Base-by-base conservation (phyloP, 345 rosid genomes). In the Excoecaria cochinchinensis region DNA sequence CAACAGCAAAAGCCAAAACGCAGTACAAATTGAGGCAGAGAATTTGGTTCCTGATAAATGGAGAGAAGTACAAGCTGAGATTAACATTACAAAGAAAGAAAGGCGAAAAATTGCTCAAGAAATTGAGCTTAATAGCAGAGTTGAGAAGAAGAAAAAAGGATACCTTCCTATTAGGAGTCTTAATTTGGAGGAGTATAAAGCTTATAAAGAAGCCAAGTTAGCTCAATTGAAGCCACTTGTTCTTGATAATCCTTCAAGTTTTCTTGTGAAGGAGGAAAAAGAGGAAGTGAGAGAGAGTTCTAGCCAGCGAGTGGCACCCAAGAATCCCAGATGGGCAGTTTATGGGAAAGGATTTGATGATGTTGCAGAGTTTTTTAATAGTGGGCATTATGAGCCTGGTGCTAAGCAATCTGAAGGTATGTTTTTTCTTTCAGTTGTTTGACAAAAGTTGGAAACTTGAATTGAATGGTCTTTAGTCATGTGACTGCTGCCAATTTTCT, bases 281-380 rank as follows among this genome's bases (percentile, higher is more conserved):
- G 76, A 39, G n/a, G 71, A 67, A 51, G 56, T 52, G 55, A 71
- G 40, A 48, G 31, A 36, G 46, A 40, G 25, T 57, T 48, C 24
- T 65, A 78, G 78, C 65, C 90, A 88, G 78, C 86, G 97, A 52
- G 91, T 82, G 65, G 84, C 83, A 3, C 92, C 97, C 1, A 91
- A 84, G 88, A 90, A 91, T 69, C 97, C 99, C 5, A 92, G 90
- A 77, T 89, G 97, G 97, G 99, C 92, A 0, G 99, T 92, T 56
- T 95, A 91, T 69, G 97, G 99, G 24, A 90, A 73, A 78, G 96
- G 99, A 17, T 86, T 95, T 75, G 97, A 92, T 53, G 92, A 95
- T 73, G 89, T 95, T 64, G 71, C 87, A 4, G 86, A 86, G 47
- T 90, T 92, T 53, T 89, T 95, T 68, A 86, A 86, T 16, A 84